Evolutionary conservation across 108 stramenopile genomes (phyloP).

Genomic region (Bacterosira constricta): DNA sequence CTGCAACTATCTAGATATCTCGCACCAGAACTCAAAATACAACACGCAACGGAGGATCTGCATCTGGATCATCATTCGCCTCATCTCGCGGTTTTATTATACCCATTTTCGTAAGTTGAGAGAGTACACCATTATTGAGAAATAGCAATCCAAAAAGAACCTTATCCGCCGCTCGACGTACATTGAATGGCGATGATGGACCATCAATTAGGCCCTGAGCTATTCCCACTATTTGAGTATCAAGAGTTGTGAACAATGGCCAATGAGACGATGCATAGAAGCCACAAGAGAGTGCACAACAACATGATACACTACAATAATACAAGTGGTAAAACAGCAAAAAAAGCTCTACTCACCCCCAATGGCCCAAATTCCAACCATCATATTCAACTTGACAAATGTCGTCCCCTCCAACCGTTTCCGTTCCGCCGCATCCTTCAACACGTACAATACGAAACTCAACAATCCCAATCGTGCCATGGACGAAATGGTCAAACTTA

Average conservation of each 20-base stretch:
- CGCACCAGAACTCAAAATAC: not conserved
- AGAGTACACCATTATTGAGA: constrained; percentile 32
- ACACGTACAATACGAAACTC: constrained; percentile 35
- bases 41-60: constrained; percentile 30
- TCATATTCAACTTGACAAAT: constrained; percentile 39
- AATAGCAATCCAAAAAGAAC: constrained; percentile 24
- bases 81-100: constrained; percentile 11
- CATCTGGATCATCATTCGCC: constrained; percentile 8
- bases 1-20: not conserved
- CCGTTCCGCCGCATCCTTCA: constrained; percentile 42
- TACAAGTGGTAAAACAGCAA: too few species aligned
- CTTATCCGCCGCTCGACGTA: constrained; percentile 36
- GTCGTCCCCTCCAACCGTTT: constrained; percentile 32
- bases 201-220: constrained; percentile 24
- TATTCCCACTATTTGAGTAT: constrained; percentile 34
- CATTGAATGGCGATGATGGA: constrained; percentile 5
- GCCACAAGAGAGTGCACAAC: not conserved
- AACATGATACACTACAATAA: not conserved
- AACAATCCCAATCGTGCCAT: constrained; percentile 40
- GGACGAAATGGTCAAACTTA: constrained; percentile 39
- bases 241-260: too few species aligned
- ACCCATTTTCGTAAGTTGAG: constrained; percentile 26
- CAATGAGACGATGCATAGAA: too few species aligned
- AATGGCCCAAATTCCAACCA: constrained; percentile 37
- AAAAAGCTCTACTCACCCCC: constrained; percentile 13